Evolutionary conservation across 2,329 filamentous ascomycete species (phyloP).

Genomic region (Aspergillus fumigatus): DNA sequence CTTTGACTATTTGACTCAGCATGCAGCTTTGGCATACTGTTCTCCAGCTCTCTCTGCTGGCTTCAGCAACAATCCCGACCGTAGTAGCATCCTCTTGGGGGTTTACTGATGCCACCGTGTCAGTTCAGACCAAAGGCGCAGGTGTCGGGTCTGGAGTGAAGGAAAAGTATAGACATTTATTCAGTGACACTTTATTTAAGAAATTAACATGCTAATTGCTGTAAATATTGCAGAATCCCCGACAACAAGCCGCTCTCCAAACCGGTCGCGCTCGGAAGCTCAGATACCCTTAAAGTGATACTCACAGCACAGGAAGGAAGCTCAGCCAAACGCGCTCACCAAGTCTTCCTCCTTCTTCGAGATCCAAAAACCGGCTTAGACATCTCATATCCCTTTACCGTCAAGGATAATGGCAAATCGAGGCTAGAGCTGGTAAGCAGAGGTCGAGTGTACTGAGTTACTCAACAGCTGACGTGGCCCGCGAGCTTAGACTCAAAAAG

Average conservation of each 20-base stretch:
- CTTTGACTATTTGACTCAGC: slow-evolving; percentile 11
- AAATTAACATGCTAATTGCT: slow-evolving; percentile 3
- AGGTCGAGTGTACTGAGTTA: slow-evolving; percentile 30
- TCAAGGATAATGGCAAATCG: slow-evolving; percentile 86
- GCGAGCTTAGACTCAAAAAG: slow-evolving; percentile 68
- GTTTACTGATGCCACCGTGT: slow-evolving; percentile 61
- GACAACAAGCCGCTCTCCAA: slow-evolving; percentile 58
- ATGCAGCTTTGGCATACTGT: slow-evolving; percentile 37
- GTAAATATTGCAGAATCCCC: slow-evolving; percentile 48
- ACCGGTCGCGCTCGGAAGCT: slow-evolving; percentile 59
- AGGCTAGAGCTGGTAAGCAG: slow-evolving; percentile 70
- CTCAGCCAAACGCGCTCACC: slow-evolving; percentile 79
- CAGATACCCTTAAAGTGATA: slow-evolving; percentile 74
- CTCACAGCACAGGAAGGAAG: slow-evolving; percentile 77
- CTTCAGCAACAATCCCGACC: slow-evolving; percentile 30
- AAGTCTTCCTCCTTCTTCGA: slow-evolving; percentile 81
- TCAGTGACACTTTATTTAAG: background rate
- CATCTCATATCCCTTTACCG: slow-evolving; percentile 74
- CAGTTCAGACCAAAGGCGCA: slow-evolving; percentile 56
- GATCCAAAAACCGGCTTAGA: slow-evolving; percentile 74
- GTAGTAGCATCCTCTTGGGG: slow-evolving; percentile 54
- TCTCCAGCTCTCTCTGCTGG: slow-evolving; percentile 35
- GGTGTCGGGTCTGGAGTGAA: slow-evolving; percentile 51
- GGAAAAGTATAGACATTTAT: slow-evolving; percentile 45
- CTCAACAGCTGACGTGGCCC: slow-evolving; percentile 15